Evolutionary conservation across 345 rosid species (phyloP), one percentile per base, ranked within the genome.

Genomic region (Linum trigynum): DNA sequence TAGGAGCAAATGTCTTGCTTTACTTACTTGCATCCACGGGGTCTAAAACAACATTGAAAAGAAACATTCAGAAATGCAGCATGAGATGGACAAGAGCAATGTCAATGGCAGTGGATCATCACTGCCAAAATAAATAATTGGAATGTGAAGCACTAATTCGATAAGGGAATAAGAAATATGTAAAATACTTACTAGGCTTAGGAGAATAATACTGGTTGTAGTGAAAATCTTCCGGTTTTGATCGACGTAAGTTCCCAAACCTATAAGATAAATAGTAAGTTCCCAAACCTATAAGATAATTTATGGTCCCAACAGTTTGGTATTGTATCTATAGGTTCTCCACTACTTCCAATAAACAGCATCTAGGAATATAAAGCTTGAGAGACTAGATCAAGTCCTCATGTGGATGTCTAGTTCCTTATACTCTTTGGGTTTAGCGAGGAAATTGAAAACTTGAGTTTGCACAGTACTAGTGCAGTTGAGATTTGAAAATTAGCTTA

Each of bases 1-100:
- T 45, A 71, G 53, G 37, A 75, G 69, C 71, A 75, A 59, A 2
- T 60, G 50, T 48, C 78, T 63, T 58, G 75, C 71, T 63, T 63
- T 71, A 67, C 75, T 75, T 53, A 71, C 75, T 67, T 75, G 72
- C 75, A 67, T 75, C 79, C 79, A 75, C 15, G 79, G 79, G 3
- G 72, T 67, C 72, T 71, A 43, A 43, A 43, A 43, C 50, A 43
- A 43, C 50, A 43, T 11, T 5, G 2, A 43, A 5, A 43, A 43
- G 9, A 43, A 23, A 11, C 10, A 5, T 43, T 43, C 50, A 43
- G 50, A 11, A 43, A 43, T 43, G 50, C 10, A 43, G 50, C 50
- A 11, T 43, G 50, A 43, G 50, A 23, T 4, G 10, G 50, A 43
- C 50, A 43, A 43, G 50, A 43, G 50, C 50, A 7, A 23, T 23